Evolutionary conservation across 2,329 filamentous ascomycete species (phyloP), one percentile per base, ranked within the genome.

Genomic region (Verticillium nubilum): DNA sequence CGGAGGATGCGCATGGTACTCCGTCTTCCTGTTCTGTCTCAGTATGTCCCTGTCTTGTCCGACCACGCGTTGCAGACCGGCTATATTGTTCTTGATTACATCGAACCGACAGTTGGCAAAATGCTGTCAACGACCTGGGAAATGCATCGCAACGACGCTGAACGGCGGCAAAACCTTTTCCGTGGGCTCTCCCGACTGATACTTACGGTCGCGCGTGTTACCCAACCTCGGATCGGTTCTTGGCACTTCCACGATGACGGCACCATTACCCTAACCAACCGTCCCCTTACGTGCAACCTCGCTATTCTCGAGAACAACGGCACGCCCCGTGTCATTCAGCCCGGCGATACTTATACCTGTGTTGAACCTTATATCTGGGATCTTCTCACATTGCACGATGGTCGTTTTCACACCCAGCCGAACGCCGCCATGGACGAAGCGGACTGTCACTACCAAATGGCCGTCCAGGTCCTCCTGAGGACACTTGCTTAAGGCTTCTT

Each of bases 251-350:
- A 69, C 63, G 54, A 60, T 59, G 60, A 73, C 60, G 69, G 71
- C 31, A 73, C 68, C 31, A 63, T 74, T 23, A 63, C 66, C 19
- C 62, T 31, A 31, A 7, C 29, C 3, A 31, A 31, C 29, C 54
- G 54, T n/a, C 54, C 54, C 7, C 54, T 56, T 13, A 35, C 31
- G 28, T 35, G 28, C 54, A 23, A 15, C 13, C n/a, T 66, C 19
- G 61, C 67, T 15, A 66, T 70, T 9, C 61, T 72, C 12, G 70
- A 74, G 63, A 74, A 72, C 63, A 63, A 71, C 13, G 69, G 69
- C 54, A 66, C 69, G 6, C 64, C 60, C 33, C 68, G 69, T 60
- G 66, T 61, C 9, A 73, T 75, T 27, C 56, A 59, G 31, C 64
- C 42, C 26, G 66, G 29, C 29, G 29, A 31, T 12, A 31, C 29